Conservation (phyloP, 768 basidiomycete genomes). For the Boletus edulis region DNA sequence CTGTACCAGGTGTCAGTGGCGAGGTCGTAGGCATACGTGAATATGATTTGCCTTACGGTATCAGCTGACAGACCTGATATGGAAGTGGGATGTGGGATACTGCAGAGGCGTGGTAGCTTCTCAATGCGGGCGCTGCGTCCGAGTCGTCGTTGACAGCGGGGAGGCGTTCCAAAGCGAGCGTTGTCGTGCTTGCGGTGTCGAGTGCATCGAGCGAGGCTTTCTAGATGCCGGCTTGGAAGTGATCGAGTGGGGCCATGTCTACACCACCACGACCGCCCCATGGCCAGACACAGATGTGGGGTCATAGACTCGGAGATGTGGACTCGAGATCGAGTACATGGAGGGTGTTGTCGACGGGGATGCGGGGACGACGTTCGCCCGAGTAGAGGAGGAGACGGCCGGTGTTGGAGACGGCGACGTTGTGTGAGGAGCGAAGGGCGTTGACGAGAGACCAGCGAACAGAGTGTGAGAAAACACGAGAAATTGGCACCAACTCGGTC, state of each 20-base stretch:
- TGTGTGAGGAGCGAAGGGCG: constrained; percentile 31
- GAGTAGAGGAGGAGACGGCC: constrained; percentile 38
- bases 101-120: constrained; percentile 38
- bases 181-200: neutral
- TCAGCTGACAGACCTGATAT: neutral
- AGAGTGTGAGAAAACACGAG: too few relatives aligned
- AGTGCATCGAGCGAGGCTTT: constrained; percentile 13
- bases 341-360: constrained; percentile 37
- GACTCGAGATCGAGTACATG: constrained; percentile 25
- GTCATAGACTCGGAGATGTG: constrained; percentile 15
- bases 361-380: constrained; percentile 43
- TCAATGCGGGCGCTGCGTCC: constrained; percentile 28
- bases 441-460: too few relatives aligned
- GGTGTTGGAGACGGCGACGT: constrained; percentile 27
- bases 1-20: constrained; percentile 26
- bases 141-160: constrained; percentile 24
- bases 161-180: constrained; percentile 31
- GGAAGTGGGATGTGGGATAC: neutral
- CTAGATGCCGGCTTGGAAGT: constrained; percentile 31
- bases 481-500: too few relatives aligned
- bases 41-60: constrained; percentile 19
- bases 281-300: constrained; percentile 37
- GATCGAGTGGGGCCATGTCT: constrained; percentile 36
- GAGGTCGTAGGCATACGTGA: constrained; percentile 40
- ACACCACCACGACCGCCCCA: constrained; percentile 42